Evolutionary conservation across 345 rosid genomes (phyloP).

Genomic region (Schrenkiella parvula): DNA sequence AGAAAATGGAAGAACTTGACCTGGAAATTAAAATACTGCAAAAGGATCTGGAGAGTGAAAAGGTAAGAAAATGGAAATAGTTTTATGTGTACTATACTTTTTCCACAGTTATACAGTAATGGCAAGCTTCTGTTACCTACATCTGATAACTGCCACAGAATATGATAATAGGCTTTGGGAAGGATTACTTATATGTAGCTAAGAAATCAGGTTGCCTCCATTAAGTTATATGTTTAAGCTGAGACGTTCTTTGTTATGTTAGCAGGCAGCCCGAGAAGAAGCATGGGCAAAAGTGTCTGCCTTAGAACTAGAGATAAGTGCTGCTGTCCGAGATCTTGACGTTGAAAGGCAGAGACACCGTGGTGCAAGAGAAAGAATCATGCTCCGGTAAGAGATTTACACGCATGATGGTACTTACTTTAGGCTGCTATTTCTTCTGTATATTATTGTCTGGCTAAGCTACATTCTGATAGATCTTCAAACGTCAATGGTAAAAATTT

Average conservation of each 20-base stretch:
- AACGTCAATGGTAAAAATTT: not conserved
- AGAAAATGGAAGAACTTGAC: conserved; percentile 86
- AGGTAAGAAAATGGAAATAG: conserved; percentile 54
- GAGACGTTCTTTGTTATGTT: conserved; percentile 60
- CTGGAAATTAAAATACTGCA: conserved; percentile 49
- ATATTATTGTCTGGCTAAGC: conserved; percentile 12
- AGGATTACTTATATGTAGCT: not conserved
- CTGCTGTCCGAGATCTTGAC: conserved; percentile 81
- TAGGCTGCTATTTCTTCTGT: not conserved
- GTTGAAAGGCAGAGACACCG: conserved; percentile 85
- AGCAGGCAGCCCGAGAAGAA: conserved; percentile 99
- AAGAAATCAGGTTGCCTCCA: not conserved
- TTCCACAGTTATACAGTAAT: not conserved
- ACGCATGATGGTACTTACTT: not conserved
- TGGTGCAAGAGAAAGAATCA: conserved; percentile 96
- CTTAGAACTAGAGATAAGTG: conserved; percentile 79
- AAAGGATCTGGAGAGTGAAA: conserved; percentile 77
- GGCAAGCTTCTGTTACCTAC: not conserved
- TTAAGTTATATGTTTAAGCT: conserved; percentile 40
- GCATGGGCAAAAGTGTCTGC: conserved; percentile 96
- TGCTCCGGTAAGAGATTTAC: conserved; percentile 72
- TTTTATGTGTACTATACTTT: conserved; percentile 5
- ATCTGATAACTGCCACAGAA: not conserved
- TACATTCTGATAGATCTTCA: not conserved
- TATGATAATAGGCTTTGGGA: not conserved